Conservation (phyloP, 306 rosid genomes). For the Clitoria ternatea region DNA sequence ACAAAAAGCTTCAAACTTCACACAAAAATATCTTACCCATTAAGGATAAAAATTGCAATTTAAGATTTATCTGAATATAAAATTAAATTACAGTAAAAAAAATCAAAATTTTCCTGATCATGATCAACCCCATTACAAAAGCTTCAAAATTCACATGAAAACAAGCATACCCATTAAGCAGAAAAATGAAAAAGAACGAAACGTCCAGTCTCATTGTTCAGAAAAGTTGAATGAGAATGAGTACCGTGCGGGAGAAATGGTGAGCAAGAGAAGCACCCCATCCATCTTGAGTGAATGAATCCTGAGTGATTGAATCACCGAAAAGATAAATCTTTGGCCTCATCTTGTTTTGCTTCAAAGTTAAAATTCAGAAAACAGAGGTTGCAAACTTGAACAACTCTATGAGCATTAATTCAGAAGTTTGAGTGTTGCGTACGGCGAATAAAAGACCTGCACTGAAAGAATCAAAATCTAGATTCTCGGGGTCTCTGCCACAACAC, state of each 20-base stretch:
- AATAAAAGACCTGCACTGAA: background rate
- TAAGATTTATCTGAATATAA: no score
- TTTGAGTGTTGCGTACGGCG: background rate
- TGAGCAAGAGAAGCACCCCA: slow-evolving; percentile 75
- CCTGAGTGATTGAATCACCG: slow-evolving; percentile 75
- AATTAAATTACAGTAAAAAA: no score
- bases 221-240: background rate
- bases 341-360: slow-evolving; percentile 21
- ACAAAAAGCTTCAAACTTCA: background rate
- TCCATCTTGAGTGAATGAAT: slow-evolving; percentile 53
- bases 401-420: no score
- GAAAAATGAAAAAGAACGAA: background rate
- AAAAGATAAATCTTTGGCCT: slow-evolving; percentile 71
- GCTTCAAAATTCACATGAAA: slow-evolving; percentile 7
- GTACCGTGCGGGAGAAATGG: slow-evolving; percentile 65
- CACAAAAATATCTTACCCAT: background rate
- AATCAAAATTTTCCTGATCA: no score
- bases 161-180: background rate
- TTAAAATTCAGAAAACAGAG: no score
- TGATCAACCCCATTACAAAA: background rate
- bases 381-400: no score
- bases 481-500: background rate
- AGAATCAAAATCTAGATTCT: background rate
- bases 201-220: background rate
- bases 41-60: background rate